Percentiles rank a stretch among this genome's conserved stretches.
phyloP scores from a whole-genome alignment of 306 rosid species.

The Pterocarpus santalinus region DNA sequence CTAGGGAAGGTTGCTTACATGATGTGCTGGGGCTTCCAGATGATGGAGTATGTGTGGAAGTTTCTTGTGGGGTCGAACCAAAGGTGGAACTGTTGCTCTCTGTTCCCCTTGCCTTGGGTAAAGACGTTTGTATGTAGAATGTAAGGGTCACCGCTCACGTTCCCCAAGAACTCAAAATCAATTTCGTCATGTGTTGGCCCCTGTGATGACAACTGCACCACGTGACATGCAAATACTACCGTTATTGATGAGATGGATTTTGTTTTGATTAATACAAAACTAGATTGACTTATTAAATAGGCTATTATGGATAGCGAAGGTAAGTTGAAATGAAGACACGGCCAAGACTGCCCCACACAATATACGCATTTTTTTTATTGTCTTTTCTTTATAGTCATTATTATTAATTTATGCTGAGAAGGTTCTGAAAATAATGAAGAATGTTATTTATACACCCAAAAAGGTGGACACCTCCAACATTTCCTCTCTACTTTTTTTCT shows the following conservation, averaged over 20 bases:
- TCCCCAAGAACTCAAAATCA: constrained; percentile 92
- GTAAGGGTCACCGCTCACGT: constrained; percentile 86
- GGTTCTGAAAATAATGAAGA: neutral
- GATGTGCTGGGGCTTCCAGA: constrained; percentile 86
- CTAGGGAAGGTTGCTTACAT: constrained; percentile 53
- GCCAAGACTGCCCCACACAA: too few relatives aligned
- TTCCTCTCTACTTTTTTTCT: too few relatives aligned
- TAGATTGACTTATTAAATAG: too few relatives aligned
- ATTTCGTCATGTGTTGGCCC: constrained; percentile 89
- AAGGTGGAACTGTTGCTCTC: constrained; percentile 86
- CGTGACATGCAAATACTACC: neutral
- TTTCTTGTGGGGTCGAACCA: constrained; percentile 92
- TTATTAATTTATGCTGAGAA: neutral
- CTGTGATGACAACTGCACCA: constrained; percentile 75
- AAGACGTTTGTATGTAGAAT: constrained; percentile 81
- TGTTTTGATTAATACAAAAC: neutral
- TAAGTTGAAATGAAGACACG: too few relatives aligned
- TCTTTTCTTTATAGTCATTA: neutral
- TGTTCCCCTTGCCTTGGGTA: constrained; percentile 80
- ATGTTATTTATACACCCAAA: too few relatives aligned
- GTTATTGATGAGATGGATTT: neutral
- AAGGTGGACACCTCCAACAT: too few relatives aligned
- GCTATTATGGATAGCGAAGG: too few relatives aligned
- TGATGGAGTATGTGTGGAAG: constrained; percentile 88
- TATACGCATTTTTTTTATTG: neutral